A percentile compares a stretch with the other conserved stretches of the same genome.
phyloP scores from a whole-genome alignment of 1,284 basidiomycete genomes.

The Takashimella tepidaria region DNA sequence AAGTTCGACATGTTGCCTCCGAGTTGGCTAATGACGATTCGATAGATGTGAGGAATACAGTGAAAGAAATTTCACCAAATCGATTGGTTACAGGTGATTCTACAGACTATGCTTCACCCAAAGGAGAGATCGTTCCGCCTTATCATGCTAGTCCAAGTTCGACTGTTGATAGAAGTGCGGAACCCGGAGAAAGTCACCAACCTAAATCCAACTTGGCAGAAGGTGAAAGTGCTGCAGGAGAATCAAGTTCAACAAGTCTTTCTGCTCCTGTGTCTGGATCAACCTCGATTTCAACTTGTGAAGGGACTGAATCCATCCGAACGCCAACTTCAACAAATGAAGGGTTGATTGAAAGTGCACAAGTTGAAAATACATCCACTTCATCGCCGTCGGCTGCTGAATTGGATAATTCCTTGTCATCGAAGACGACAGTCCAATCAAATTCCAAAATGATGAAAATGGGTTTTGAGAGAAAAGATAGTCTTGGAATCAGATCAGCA shows the following conservation, averaged over 20 bases:
- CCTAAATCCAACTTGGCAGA: too few species aligned
- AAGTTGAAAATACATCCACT: too few species aligned
- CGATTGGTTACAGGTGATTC: conserved; percentile 5
- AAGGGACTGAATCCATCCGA: too few species aligned
- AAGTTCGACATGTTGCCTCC: conserved; percentile 25
- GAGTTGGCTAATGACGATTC: conserved; percentile 31
- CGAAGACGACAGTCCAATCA: too few species aligned
- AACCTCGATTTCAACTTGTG: not conserved
- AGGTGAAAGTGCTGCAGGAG: not conserved
- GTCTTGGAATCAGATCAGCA: not conserved
- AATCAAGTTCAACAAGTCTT: not conserved
- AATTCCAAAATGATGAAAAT: not conserved
- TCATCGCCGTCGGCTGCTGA: not conserved
- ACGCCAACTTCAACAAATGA: not conserved
- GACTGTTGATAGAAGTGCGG: not conserved
- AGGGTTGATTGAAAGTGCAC: not conserved
- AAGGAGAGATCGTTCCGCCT: not conserved
- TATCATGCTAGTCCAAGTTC: not conserved
- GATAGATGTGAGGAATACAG: conserved; percentile 36
- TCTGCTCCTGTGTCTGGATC: not conserved
- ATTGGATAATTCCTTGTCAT: too few species aligned
- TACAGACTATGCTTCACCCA: not conserved
- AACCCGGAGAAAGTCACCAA: not conserved
- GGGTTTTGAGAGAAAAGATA: not conserved
- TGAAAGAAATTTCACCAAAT: conserved; percentile 26